Evolutionary conservation across 306 rosid species (phyloP).

Genomic region (Leucaena leucocephala): DNA sequence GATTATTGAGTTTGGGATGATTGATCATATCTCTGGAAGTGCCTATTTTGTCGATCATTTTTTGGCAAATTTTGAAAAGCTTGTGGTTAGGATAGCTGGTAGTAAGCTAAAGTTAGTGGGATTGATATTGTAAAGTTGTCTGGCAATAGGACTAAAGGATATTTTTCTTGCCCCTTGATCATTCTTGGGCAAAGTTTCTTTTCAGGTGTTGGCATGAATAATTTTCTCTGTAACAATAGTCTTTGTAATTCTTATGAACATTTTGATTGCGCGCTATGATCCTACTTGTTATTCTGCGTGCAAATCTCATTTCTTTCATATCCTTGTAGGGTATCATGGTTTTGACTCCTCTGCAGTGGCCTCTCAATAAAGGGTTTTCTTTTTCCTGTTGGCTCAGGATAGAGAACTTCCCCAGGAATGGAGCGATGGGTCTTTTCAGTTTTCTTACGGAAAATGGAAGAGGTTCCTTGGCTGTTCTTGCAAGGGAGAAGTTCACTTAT

Average conservation of each 20-base stretch:
- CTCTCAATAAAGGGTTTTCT: constrained; percentile 85
- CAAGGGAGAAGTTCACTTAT: constrained; percentile 75
- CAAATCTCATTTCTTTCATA: constrained; percentile 39
- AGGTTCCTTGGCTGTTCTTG: constrained; percentile 83
- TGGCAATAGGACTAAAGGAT: background rate
- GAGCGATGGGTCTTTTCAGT: constrained; percentile 91
- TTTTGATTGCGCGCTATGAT: constrained; percentile 21
- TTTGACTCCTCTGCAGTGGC: constrained; percentile 93
- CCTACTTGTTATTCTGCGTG: constrained; percentile 23
- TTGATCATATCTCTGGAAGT: background rate
- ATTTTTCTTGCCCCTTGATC: background rate
- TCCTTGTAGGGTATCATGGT: constrained; percentile 78
- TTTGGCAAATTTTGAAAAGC: background rate
- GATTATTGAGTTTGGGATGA: background rate
- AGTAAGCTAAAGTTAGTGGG: background rate
- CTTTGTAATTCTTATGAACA: constrained; percentile 13
- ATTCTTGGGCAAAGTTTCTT: background rate
- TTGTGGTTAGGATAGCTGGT: background rate
- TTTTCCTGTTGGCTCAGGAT: constrained; percentile 97
- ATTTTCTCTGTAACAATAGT: background rate
- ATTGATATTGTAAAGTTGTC: background rate
- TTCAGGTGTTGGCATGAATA: constrained; percentile 24
- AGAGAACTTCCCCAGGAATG: constrained; percentile 88
- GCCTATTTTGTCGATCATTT: background rate
- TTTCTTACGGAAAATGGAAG: constrained; percentile 90